Evolutionary conservation across 768 basidiomycete species (phyloP).

Genomic region (Rhodotorula sphaerocarpa): DNA sequence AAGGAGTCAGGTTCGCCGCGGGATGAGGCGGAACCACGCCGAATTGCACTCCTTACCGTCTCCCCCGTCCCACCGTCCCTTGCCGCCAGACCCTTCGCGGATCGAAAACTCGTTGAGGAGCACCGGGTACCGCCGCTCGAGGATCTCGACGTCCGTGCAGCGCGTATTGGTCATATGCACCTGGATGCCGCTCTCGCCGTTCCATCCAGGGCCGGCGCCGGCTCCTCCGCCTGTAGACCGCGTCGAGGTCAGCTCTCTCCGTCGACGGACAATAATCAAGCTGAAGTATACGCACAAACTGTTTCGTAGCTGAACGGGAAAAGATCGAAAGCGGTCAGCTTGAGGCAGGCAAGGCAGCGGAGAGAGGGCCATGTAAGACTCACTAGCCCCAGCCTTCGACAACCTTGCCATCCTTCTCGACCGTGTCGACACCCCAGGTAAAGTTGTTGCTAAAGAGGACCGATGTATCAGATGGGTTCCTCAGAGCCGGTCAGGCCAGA

Average conservation of each 20-base stretch:
- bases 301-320: constrained; percentile 53
- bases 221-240: too few species aligned
- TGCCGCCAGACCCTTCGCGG: constrained; percentile 32
- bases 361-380: too few species aligned
- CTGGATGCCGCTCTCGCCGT: constrained; percentile 86
- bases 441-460: constrained; percentile 53
- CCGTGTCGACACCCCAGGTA: constrained; percentile 71
- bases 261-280: too few species aligned
- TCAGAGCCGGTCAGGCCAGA: background rate
- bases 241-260: too few species aligned
- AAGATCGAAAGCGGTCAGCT: too few species aligned
- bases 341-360: too few species aligned
- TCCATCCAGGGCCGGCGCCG: constrained; percentile 80
- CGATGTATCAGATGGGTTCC: background rate
- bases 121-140: constrained; percentile 90
- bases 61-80: constrained; percentile 54
- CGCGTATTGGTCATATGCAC: constrained; percentile 51
- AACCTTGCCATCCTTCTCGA: background rate
- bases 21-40: background rate
- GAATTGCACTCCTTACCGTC: constrained; percentile 47
- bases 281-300: too few species aligned
- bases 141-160: constrained; percentile 86
- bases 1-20: too few species aligned
- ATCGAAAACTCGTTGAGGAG: constrained; percentile 63
- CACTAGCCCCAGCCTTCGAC: background rate